These are phyloP conservation scores for Rhodosporidiobolus odoratus DNA, from an alignment of 768 basidiomycete species.

Conservation along the genomic window DNA sequence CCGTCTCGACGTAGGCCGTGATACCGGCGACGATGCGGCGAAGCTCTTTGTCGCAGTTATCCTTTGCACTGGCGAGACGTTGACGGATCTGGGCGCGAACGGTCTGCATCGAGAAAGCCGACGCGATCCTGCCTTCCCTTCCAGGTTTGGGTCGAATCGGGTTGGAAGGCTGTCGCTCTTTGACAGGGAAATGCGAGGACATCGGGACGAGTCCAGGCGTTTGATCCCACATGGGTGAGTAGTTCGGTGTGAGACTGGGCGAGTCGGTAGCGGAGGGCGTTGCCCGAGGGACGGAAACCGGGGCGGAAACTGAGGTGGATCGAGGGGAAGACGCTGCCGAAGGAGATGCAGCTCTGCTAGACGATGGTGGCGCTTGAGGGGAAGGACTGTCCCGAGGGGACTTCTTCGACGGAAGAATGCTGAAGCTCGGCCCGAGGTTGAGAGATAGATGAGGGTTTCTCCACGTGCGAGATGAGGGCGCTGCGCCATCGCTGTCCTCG, in stretches of 20 bases:
- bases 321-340: no score
- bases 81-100: conserved; percentile 85
- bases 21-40: conserved; percentile 89
- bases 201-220: conserved; percentile 40
- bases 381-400: conserved; percentile 3
- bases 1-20: conserved; percentile 89
- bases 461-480: conserved; percentile 3
- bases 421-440: conserved; percentile 39
- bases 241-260: conserved; percentile 33
- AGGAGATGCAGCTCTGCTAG: no score
- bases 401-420: conserved; percentile 8
- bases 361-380: no score
- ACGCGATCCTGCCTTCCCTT: conserved; percentile 5
- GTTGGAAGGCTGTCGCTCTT: not conserved
- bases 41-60: conserved; percentile 93
- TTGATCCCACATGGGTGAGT: conserved; percentile 40
- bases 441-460: conserved; percentile 42
- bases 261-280: conserved; percentile 1
- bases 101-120: conserved; percentile 41
- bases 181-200: conserved; percentile 16
- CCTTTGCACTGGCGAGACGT: conserved; percentile 86
- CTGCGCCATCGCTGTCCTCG: conserved; percentile 24
- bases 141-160: not conserved
- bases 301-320: not conserved
- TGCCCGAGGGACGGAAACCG: not conserved